Conservation (phyloP, 1,139 yeast genomes). For the Diutina mesorugosa region DNA sequence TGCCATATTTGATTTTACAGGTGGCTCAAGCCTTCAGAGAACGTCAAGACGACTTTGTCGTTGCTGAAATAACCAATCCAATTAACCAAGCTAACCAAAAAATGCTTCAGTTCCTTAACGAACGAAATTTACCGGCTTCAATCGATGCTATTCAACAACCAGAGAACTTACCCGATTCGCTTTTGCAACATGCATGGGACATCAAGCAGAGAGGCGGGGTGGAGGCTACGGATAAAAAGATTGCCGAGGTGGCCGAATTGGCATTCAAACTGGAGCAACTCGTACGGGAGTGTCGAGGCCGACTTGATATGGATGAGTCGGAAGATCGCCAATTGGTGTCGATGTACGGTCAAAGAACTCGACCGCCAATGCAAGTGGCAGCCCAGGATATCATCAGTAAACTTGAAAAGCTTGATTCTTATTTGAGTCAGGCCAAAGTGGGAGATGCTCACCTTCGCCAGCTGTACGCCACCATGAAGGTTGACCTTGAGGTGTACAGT, state of each 20-base stretch:
- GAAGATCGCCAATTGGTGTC: constrained; percentile 42
- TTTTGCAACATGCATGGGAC: constrained; percentile 42
- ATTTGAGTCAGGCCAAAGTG: neutral
- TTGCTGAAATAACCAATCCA: constrained; percentile 37
- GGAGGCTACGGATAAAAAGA: constrained; percentile 23
- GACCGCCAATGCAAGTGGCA: neutral
- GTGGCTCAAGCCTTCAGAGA: constrained; percentile 58
- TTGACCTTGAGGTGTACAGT: neutral
- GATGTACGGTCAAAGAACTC: neutral
- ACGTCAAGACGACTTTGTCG: constrained; percentile 46
- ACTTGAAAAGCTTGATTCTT: neutral
- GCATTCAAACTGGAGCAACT: constrained; percentile 27
- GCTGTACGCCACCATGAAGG: neutral
- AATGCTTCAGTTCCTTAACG: constrained; percentile 30
- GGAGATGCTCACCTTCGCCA: neutral
- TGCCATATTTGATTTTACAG: constrained; percentile 59
- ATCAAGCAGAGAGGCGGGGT: constrained; percentile 46
- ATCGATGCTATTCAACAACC: constrained; percentile 56
- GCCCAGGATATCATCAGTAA: neutral
- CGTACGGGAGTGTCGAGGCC: constrained; percentile 29
- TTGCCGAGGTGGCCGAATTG: constrained; percentile 32
- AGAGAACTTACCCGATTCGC: constrained; percentile 45
- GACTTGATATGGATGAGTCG: constrained; percentile 36
- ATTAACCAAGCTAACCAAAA: constrained; percentile 35
- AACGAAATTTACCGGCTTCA: constrained; percentile 44